Evolutionary conservation across 805 yeast species (phyloP).

Genomic region (Candida tallmaniae): DNA sequence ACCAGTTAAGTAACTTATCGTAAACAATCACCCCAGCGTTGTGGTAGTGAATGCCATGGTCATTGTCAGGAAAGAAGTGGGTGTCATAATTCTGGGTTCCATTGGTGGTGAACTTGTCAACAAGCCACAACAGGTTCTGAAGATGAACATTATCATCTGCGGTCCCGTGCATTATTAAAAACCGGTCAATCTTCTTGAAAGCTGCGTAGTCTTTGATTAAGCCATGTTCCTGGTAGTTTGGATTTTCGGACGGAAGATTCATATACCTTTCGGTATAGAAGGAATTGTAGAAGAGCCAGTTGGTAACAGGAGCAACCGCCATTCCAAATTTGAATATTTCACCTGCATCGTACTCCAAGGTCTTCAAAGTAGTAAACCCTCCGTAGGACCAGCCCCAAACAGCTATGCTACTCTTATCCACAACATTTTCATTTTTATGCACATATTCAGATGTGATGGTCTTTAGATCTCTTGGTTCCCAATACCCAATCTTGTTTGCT

Average conservation of each 20-base stretch:
- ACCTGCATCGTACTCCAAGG: slow-evolving; percentile 64
- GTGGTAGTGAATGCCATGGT: slow-evolving; percentile 68
- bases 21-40: slow-evolving; percentile 68
- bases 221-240: slow-evolving; percentile 43
- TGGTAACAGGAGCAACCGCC: slow-evolving; percentile 83
- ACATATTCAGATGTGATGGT: slow-evolving; percentile 50
- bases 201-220: slow-evolving; percentile 40
- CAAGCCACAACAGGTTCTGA: slow-evolving; percentile 59
- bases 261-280: slow-evolving; percentile 77
- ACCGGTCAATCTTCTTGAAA: slow-evolving; percentile 49
- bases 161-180: slow-evolving; percentile 74
- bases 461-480: slow-evolving; percentile 72
- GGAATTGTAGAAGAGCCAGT: slow-evolving; percentile 73
- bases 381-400: slow-evolving; percentile 93
- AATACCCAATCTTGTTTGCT: slow-evolving; percentile 54
- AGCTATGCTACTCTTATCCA: slow-evolving; percentile 57
- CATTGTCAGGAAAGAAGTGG: slow-evolving; percentile 77
- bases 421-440: slow-evolving; percentile 32
- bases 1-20: slow-evolving; percentile 67
- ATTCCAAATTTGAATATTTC: slow-evolving; percentile 64
- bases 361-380: slow-evolving; percentile 71
- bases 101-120: slow-evolving; percentile 64
- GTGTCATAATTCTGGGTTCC: slow-evolving; percentile 80
- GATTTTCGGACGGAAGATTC: slow-evolving; percentile 50
- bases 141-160: slow-evolving; percentile 84